Evolutionary conservation across 345 rosid species (phyloP).

Genomic region (Eucalyptus cladocalyx): DNA sequence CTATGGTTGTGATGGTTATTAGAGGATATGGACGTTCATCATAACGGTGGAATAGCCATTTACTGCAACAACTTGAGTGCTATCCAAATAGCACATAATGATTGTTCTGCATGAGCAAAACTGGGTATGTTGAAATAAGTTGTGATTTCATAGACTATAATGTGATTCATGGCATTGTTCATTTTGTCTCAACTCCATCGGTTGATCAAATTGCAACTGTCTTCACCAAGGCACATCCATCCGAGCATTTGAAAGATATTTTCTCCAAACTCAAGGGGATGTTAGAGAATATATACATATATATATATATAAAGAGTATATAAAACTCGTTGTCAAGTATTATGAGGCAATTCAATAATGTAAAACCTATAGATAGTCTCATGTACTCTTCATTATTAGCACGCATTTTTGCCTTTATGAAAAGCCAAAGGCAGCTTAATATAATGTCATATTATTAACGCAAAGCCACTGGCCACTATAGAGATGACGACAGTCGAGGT

Average conservation of each 20-base stretch:
- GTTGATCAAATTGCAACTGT: not conserved
- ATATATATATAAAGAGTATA: too few relatives aligned
- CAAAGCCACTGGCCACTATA: not conserved
- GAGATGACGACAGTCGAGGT: not conserved
- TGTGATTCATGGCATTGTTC: not conserved
- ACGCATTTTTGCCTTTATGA: not conserved
- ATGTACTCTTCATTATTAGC: not conserved
- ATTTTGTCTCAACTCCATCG: not conserved
- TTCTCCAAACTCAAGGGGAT: not conserved
- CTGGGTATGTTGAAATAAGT: too few relatives aligned
- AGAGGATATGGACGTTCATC: not conserved
- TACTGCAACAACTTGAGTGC: too few relatives aligned
- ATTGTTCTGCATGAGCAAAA: too few relatives aligned
- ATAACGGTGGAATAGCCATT: not conserved
- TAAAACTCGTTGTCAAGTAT: not conserved
- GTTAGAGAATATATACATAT: too few relatives aligned
- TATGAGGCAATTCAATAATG: not conserved
- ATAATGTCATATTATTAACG: not conserved
- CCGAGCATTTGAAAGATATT: too few relatives aligned
- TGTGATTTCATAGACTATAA: not conserved
- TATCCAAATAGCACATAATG: too few relatives aligned
- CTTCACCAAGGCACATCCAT: not conserved
- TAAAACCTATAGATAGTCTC: too few relatives aligned
- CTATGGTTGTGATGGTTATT: not conserved
- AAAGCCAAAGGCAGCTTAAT: not conserved